Evolutionary conservation across 371 early-diverging fungal genomes (phyloP), one percentile per base, ranked within the genome.

Genomic region (Apophysomyces ossiformis): DNA sequence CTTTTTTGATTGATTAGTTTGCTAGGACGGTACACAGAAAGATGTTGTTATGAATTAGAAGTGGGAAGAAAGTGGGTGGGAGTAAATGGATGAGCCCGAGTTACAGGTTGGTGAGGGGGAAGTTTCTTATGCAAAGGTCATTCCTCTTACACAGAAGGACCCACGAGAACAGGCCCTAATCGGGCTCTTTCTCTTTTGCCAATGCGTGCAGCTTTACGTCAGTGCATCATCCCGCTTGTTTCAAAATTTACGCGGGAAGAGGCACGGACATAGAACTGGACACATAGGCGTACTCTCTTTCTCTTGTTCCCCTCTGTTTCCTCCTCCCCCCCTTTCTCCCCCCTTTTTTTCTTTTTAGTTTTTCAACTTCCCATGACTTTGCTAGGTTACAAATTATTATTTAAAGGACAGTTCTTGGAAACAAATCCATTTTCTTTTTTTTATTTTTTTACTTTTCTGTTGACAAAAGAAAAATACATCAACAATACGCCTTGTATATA

Each of bases 221-320:
- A 50, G 54, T 50, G 21, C 16, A 50, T 50, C 21, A 21, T 50
- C 13, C 32, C 35, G 54, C 54, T 50, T 50, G 54, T 50, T 50
- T 50, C 54, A 50, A 50, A 50, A 50, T 18, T 50, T 50, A 50
- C 21, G 54, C 54, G 54, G 54, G 54, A 50, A 50, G 54, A 21
- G 21, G 7, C 21, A 50, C 54, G 54, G 54, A 21, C 54, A 50
- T 50, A 50, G 54, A 26, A 26, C 32, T 26, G 32, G 1, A 2
- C 32, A 26, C 32, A 2, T 26, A 26, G 32, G 32, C 32, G 32
- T 2, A 26, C 1, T 26, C 32, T 26, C 35, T 50, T 2, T 18
- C 21, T 50, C 11, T 50, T 18, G 21, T 21, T 50, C 5, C 21
- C 21, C 9, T 21, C 11, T 16, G 54, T n/a, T 50, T 16, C 18